These are phyloP conservation scores for Neurospora africana DNA, from an alignment of 495 filamentous ascomycete genomes.

Conservation along the genomic window DNA sequence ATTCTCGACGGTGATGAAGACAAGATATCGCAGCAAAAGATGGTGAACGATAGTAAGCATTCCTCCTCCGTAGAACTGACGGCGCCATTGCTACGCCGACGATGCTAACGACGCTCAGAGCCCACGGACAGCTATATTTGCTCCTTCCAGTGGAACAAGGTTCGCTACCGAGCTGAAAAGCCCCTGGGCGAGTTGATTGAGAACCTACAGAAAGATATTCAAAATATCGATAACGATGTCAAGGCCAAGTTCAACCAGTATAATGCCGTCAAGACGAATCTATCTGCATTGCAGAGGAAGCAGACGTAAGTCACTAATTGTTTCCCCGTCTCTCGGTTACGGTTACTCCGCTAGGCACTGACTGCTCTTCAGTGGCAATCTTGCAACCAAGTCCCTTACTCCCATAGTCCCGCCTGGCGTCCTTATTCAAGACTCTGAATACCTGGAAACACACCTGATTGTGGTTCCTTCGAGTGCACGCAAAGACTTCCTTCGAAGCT, in stretches of 20 bases:
- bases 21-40: slow-evolving; percentile 77
- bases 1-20: slow-evolving; percentile 75
- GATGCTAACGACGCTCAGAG: slow-evolving; percentile 39
- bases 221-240: slow-evolving; percentile 86
- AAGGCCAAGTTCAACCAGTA: slow-evolving; percentile 88
- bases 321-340: neutral
- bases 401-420: slow-evolving; percentile 68
- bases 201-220: slow-evolving; percentile 76
- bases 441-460: slow-evolving; percentile 88
- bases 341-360: slow-evolving; percentile 7
- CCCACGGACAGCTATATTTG: slow-evolving; percentile 88
- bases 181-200: slow-evolving; percentile 76
- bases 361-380: slow-evolving; percentile 59
- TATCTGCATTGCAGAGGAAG: slow-evolving; percentile 70
- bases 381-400: slow-evolving; percentile 86
- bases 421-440: slow-evolving; percentile 84
- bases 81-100: neutral
- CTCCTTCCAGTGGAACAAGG: slow-evolving; percentile 89
- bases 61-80: neutral
- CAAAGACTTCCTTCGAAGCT: slow-evolving; percentile 80
- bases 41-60: slow-evolving; percentile 82
- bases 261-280: slow-evolving; percentile 73
- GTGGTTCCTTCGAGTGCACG: slow-evolving; percentile 66
- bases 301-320: slow-evolving; percentile 50
- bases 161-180: slow-evolving; percentile 89